Percentiles rank a stretch among this genome's conserved stretches.
Evolutionary conservation across 495 filamentous ascomycete genomes (phyloP).

Genomic region (Penicillium bovifimosum): DNA sequence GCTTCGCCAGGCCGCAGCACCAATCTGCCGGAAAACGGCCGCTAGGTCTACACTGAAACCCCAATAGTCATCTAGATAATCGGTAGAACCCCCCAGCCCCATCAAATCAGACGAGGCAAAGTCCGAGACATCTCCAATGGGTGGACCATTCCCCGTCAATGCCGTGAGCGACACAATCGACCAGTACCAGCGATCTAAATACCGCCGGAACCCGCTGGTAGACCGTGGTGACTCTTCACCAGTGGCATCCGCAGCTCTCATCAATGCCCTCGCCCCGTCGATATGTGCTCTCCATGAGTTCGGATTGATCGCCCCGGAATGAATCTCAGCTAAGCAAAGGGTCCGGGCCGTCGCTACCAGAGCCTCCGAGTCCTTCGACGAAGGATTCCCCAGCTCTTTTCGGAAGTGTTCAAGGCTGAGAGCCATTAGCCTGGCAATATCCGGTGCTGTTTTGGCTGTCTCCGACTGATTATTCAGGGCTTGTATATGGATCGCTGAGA

Average conservation of each 20-base stretch:
- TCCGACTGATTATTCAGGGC: constrained; percentile 41
- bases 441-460: constrained; percentile 38
- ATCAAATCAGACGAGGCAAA: constrained; percentile 14
- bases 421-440: constrained; percentile 42
- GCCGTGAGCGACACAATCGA: constrained; percentile 45
- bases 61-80: constrained; percentile 47
- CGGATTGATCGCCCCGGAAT: constrained; percentile 43
- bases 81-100: constrained; percentile 21
- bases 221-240: constrained; percentile 27
- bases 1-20: constrained; percentile 37
- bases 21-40: constrained; percentile 40
- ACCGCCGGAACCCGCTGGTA: constrained; percentile 36
- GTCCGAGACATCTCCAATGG: constrained; percentile 30
- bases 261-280: constrained; percentile 40
- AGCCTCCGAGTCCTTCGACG: constrained; percentile 34
- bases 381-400: constrained; percentile 37
- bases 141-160: constrained; percentile 42
- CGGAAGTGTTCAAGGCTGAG: constrained; percentile 44
- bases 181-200: constrained; percentile 43
- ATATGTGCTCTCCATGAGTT: constrained; percentile 46
- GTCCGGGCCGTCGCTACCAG: constrained; percentile 44
- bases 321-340: constrained; percentile 45
- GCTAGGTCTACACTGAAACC: constrained; percentile 40
- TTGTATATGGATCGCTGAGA: constrained; percentile 45
- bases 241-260: constrained; percentile 27